Evolutionary conservation across 2,329 filamentous ascomycete genomes (phyloP), one percentile per base, ranked within the genome.

Genomic region (Emericellopsis cladophorae): DNA sequence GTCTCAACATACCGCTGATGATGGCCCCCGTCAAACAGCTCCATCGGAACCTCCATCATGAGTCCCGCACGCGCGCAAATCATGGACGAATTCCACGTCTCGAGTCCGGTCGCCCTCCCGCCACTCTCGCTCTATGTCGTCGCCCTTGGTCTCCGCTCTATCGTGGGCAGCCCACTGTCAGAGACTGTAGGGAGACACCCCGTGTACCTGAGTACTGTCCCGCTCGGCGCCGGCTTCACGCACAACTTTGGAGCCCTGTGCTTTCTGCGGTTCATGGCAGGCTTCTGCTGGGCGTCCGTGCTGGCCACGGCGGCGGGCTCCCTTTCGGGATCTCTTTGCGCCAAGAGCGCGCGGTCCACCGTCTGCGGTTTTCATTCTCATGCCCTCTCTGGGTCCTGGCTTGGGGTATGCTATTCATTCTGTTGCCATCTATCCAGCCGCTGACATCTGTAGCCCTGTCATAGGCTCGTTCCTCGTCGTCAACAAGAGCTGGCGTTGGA

Each of bases 121-220:
- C 71, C 72, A 0, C 54, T 82, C 1, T 70, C 77, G 0, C 53
- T 79, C 6, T 83, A 78, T 52, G 68, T 76, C 6, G 56, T 80
- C 9, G 77, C 76, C 0, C 63, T 82, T 0, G 74, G 62, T 4
- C 60, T 79, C 14, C 78, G 77, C 0, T 78, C 79, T 7, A 57
- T 80, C 39, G 45, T 78, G 12, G 72, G 71, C 9, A 74, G 76
- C 0, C 78, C 76, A 0, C 49, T 79, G 1, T 76, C 70, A 38
- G 79, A 82, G 51, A 68, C 64, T 0, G 56, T 72, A 29, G 78
- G 79, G 2, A 62, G 79, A 1, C 61, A 66, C 18, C 57, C 66
- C 3, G 64, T 79, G 22, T 79, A 76, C 51, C 42, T 68, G 1
- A 48, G 59, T 2, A 62, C 63, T 0, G 53, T 68, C 2, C 64